Evolutionary conservation across 805 yeast species (phyloP), one percentile per base, ranked within the genome.

Genomic region (Candida morakotiae): DNA sequence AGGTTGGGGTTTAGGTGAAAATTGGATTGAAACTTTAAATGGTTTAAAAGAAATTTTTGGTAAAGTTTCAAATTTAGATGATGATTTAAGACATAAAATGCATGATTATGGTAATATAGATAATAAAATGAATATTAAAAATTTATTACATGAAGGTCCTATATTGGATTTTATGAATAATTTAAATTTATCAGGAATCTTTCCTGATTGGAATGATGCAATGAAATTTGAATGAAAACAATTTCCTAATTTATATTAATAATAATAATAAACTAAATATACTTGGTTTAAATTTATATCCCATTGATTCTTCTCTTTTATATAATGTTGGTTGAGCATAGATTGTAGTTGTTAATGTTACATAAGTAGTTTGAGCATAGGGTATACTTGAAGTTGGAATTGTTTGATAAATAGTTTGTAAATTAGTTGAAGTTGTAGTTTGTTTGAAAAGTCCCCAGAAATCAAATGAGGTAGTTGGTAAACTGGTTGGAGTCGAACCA

Each of bases 51-150:
- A 50, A 17, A 42, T 49, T 9, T 50, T 58, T 20, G 50, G 46
- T 1, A 44, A 42, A 13, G 44, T 42, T 31, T 28, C 27, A 3
- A 40, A 44, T 5, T 42, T 48, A 20, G 55, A 49, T 10, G 42
- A 42, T 16, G 42, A 42, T 16, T 32, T 57, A 3, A 41, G 58
- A 27, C 55, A 56, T 31, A 48, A 53, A 7, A 39, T 60, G 39
- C 58, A 54, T 22, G 64, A 60, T 39, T 59, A 57, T 40, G 64
- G 64, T 10, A 55, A 49, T 28, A 53, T 56, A 4, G 54, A 40
- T 26, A 35, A 39, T 28, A 43, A 39, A n/a, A 45, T 40, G 51
- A 29, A 38, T 8, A 47, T 47, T 20, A 46, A 43, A 44, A 42
- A 40, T 28, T 37, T 42, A 26, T 26, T 46, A 23, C 29, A 45